phyloP scores from a whole-genome alignment of 2,329 filamentous ascomycete genomes.

The Cercospora canescens region DNA sequence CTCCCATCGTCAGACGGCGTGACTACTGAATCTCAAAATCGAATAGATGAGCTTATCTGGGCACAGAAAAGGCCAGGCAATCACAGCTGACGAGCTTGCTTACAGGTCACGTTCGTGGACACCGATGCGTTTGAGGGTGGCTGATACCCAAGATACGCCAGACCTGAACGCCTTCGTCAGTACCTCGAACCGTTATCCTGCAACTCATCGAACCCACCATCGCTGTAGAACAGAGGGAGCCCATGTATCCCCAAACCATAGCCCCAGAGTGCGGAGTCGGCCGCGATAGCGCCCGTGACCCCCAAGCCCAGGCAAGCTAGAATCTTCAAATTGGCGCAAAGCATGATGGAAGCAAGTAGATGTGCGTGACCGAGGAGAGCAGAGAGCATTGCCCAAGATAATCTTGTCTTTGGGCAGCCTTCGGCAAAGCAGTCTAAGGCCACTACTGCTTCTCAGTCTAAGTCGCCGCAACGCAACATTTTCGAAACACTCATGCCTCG shows the following conservation, averaged over 20 bases:
- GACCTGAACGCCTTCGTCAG: slow-evolving; percentile 11
- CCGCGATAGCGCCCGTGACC: neutral
- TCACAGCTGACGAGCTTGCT: slow-evolving; percentile 4
- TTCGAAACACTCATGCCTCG: neutral
- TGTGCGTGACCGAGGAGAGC: neutral
- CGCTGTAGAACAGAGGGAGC: slow-evolving; percentile 22
- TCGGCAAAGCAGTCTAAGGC: neutral
- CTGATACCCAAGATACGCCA: slow-evolving; percentile 19
- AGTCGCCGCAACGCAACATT: neutral
- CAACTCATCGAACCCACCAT: slow-evolving; percentile 13
- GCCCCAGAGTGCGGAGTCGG: slow-evolving; percentile 15
- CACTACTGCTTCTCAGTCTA: neutral
- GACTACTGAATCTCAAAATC: slow-evolving; percentile 21
- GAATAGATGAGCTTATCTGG: slow-evolving; percentile 8
- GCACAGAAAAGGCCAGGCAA: neutral
- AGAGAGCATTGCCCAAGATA: neutral
- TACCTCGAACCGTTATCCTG: neutral
- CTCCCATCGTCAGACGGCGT: slow-evolving; percentile 10
- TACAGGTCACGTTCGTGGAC: slow-evolving; percentile 24
- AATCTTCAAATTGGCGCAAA: neutral
- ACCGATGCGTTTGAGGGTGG: slow-evolving; percentile 14
- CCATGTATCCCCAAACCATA: slow-evolving; percentile 24
- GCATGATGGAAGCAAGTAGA: neutral
- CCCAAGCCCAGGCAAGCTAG: slow-evolving; percentile 2
- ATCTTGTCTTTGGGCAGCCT: neutral